Conservation (phyloP, 257 asterid species). For the Nicotiana tomentosiformis region DNA sequence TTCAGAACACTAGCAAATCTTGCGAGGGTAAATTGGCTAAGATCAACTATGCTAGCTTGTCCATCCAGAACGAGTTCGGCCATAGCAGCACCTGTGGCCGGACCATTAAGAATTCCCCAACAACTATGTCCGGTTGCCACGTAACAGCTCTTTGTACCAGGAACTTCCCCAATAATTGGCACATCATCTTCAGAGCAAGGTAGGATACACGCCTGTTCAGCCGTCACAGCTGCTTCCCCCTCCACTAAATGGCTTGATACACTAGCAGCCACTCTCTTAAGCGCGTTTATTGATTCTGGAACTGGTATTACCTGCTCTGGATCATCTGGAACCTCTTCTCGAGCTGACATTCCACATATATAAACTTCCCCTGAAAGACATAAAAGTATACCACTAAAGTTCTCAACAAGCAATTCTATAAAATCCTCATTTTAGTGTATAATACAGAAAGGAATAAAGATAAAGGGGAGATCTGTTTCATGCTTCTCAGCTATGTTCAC, state of each 20-base stretch:
- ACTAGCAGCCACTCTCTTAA: slow-evolving; percentile 55
- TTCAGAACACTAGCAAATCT: slow-evolving; percentile 37
- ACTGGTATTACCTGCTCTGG: slow-evolving; percentile 64
- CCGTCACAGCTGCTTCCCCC: slow-evolving; percentile 59
- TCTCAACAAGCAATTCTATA: not conserved
- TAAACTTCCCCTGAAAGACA: slow-evolving; percentile 75
- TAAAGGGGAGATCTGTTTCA: not conserved
- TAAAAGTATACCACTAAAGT: not conserved
- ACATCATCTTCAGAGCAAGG: slow-evolving; percentile 77
- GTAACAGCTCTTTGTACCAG: slow-evolving; percentile 64
- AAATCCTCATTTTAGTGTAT: not conserved
- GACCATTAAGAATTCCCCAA: slow-evolving; percentile 96
- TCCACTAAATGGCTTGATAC: slow-evolving; percentile 75
- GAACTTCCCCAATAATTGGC: slow-evolving; percentile 76
- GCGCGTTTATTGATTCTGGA: slow-evolving; percentile 54
- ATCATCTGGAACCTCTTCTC: slow-evolving; percentile 79
- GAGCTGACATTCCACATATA: slow-evolving; percentile 86
- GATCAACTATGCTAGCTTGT: slow-evolving; percentile 46
- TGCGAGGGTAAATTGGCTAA: slow-evolving; percentile 43
- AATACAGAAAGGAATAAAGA: not conserved
- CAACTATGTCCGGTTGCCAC: slow-evolving; percentile 90
- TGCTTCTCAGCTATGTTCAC: not conserved
- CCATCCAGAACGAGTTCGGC: slow-evolving; percentile 79
- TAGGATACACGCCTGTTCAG: slow-evolving; percentile 88
- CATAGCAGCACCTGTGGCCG: slow-evolving; percentile 84